Evolutionary conservation across 2,329 filamentous ascomycete genomes (phyloP).

Genomic region (Gremmenia infestans): DNA sequence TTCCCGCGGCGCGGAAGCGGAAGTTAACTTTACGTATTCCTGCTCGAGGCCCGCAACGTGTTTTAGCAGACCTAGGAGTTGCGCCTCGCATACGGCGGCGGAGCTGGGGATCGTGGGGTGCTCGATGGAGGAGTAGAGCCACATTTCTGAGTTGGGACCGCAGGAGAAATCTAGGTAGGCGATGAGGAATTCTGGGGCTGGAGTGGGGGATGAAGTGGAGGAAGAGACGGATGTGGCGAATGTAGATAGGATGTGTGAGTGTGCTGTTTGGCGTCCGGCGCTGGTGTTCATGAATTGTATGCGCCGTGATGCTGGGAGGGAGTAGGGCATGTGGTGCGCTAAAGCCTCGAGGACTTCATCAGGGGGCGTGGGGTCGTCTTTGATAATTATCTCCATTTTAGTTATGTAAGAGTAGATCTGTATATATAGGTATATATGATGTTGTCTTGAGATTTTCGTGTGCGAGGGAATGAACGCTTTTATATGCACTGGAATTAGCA

Average conservation of each 20-base stretch:
- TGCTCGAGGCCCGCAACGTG: conserved; percentile 29
- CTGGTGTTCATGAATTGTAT: conserved; percentile 50
- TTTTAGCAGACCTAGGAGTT: conserved; percentile 32
- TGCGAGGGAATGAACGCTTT: too few relatives aligned
- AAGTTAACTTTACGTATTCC: conserved; percentile 10
- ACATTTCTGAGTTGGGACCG: conserved; percentile 59
- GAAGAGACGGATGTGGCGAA: conserved; percentile 9
- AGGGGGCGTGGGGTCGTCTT: background rate
- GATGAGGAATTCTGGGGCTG: conserved; percentile 42
- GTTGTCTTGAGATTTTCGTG: too few relatives aligned
- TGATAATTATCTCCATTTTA: background rate
- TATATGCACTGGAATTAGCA: too few relatives aligned
- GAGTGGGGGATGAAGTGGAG: conserved; percentile 8
- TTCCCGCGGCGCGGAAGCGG: conserved; percentile 4
- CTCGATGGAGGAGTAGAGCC: conserved; percentile 54
- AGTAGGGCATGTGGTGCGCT: conserved; percentile 47
- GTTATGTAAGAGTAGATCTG: too few relatives aligned
- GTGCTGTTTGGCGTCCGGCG: conserved; percentile 36
- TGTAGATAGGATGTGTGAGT: conserved; percentile 40
- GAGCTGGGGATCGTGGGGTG: conserved; percentile 17
- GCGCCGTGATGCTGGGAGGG: conserved; percentile 57
- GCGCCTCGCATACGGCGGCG: conserved; percentile 27
- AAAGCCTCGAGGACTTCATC: conserved; percentile 32
- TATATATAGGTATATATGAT: too few relatives aligned
- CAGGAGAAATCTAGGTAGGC: conserved; percentile 58